Conservation (phyloP, 2,329 filamentous ascomycete genomes). For the Myriosclerotinia duriaeana region DNA sequence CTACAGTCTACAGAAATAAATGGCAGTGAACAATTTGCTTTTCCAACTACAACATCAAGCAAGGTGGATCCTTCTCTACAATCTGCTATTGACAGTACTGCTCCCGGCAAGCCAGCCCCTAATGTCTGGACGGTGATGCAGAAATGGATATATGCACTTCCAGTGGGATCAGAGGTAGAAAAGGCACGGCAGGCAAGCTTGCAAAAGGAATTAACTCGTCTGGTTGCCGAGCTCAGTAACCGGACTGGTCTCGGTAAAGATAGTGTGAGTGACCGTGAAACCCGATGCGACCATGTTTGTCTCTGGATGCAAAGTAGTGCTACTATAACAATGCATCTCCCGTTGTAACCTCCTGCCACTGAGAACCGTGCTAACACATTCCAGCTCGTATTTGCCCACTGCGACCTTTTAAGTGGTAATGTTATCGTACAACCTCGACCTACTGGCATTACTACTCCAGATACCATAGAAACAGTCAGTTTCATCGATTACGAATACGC, state of each 20-base stretch:
- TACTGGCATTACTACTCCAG: constrained; percentile 40
- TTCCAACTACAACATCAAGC: constrained; percentile 36
- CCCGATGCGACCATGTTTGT: constrained; percentile 18
- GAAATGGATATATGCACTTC: constrained; percentile 89
- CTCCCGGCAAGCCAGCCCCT: constrained; percentile 69
- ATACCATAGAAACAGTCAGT: constrained; percentile 55
- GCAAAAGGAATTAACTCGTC: constrained; percentile 70
- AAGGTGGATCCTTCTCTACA: constrained; percentile 44
- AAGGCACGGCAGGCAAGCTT: constrained; percentile 64
- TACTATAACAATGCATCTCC: constrained; percentile 11
- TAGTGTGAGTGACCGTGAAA: constrained; percentile 55
- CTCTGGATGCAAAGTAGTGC: constrained; percentile 18
- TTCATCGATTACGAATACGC: constrained; percentile 99
- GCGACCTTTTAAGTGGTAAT: constrained; percentile 93
- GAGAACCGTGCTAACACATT: constrained; percentile 29
- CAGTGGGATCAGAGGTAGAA: constrained; percentile 68
- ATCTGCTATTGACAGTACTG: constrained; percentile 51
- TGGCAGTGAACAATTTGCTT: constrained; percentile 40
- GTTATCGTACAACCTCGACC: constrained; percentile 73
- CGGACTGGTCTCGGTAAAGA: constrained; percentile 73
- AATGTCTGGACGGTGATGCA: constrained; percentile 96
- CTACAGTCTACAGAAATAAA: constrained; percentile 42
- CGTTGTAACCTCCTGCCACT: background rate
- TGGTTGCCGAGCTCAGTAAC: constrained; percentile 71
- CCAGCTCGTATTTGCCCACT: constrained; percentile 88